Conservation (phyloP, 2,329 filamentous ascomycete species). For the Rhynchosporium graminicola region DNA sequence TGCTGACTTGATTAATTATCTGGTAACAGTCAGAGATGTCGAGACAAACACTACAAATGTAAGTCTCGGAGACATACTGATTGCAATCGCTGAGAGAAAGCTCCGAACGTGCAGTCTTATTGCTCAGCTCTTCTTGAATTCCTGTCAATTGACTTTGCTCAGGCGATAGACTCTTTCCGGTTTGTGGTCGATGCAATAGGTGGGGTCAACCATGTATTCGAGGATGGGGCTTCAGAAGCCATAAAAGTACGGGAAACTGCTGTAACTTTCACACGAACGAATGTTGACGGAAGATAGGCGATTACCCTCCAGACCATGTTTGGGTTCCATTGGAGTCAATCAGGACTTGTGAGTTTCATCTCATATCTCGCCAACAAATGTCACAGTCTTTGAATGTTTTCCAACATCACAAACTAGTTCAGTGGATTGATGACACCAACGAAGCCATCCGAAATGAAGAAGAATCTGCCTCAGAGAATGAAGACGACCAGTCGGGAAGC, state of each 20-base stretch:
- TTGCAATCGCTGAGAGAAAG: neutral
- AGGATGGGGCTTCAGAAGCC: slow-evolving; percentile 25
- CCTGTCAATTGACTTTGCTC: neutral
- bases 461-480: slow-evolving; percentile 14
- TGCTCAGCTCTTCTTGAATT: neutral
- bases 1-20: slow-evolving; percentile 1
- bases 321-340: neutral
- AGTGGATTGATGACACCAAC: neutral
- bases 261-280: neutral
- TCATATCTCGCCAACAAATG: neutral
- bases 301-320: slow-evolving; percentile 23
- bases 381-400: neutral
- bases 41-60: slow-evolving; percentile 29
- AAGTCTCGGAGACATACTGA: neutral
- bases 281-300: slow-evolving; percentile 13
- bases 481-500: neutral
- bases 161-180: slow-evolving; percentile 31
- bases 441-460: neutral
- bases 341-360: neutral
- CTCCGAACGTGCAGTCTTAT: neutral
- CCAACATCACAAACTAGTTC: slow-evolving; percentile 1
- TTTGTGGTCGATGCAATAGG: slow-evolving; percentile 29
- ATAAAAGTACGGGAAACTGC: slow-evolving; percentile 24
- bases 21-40: slow-evolving; percentile 25
- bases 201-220: slow-evolving; percentile 25